Conservation (phyloP, 2,329 filamentous ascomycete genomes). For the Fusarium dimerum region DNA sequence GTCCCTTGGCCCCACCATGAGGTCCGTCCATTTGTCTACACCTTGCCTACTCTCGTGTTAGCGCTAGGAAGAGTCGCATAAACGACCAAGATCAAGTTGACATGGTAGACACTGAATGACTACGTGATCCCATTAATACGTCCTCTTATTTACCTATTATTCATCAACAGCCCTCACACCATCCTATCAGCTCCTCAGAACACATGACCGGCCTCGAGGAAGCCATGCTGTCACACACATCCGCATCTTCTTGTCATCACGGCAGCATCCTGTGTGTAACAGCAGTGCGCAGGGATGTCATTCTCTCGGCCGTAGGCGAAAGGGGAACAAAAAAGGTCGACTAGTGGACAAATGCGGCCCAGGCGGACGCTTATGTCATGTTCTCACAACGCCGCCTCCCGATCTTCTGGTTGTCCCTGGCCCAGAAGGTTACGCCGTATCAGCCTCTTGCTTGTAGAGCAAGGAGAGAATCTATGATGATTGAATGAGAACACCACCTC, state of each 20-base stretch:
- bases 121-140: no score
- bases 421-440: conserved; percentile 8
- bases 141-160: no score
- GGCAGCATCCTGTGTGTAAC: conserved; percentile 22
- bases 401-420: conserved; percentile 8
- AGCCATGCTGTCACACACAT: conserved; percentile 10
- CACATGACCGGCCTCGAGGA: not conserved
- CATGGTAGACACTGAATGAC: no score
- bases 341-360: conserved; percentile 21
- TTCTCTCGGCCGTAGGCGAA: conserved; percentile 20
- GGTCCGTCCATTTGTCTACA: no score
- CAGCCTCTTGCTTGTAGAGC: not conserved
- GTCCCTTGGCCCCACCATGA: no score
- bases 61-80: no score
- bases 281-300: conserved; percentile 20
- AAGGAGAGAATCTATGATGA: not conserved
- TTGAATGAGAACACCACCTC: not conserved
- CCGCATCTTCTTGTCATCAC: conserved; percentile 14
- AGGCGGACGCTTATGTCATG: conserved; percentile 11
- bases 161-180: not conserved
- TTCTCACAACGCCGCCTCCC: conserved; percentile 20
- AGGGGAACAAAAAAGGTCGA: conserved; percentile 17
- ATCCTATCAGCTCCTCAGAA: not conserved
- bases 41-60: no score
- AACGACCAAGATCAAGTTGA: no score